Evolutionary conservation across 768 basidiomycete genomes (phyloP), one percentile per base, ranked within the genome.

Genomic region (Trametes cingulata): DNA sequence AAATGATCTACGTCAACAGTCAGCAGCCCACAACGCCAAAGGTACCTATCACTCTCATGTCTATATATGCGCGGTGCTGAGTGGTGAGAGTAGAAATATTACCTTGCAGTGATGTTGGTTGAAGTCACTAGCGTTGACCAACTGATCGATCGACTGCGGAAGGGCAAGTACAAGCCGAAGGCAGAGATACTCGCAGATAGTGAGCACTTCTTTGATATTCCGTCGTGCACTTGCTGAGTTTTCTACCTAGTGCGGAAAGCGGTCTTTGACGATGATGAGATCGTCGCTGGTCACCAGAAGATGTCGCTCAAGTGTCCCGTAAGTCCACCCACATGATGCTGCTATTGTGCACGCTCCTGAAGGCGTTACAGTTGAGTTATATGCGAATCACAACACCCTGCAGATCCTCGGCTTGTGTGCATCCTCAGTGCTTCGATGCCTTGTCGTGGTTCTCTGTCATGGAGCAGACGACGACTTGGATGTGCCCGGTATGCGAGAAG

Each of bases 261-360:
- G 52, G 75, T 78, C 6, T 71, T 79, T 48, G 78, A 77, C 14
- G 88, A 98, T 64, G 95, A 95, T 57, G 96, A 98, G 61, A 96
- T 99, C 67, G 78, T 93, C 47, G 88, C 93, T 15, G 95, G 93
- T 13, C 84, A 91, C 2, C 87, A 93, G 67, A 93, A 88, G 71
- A 88, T 98, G 84, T 91, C 91, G 0, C 72, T 99, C 65, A 95
- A 93, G 72, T 97, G 95, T 73, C 95, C 97, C 3, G 96, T 98
- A 72, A 56, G 93, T 77, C n/a, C 15, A 36, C 22, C 10, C 14
- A 6, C 15, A 27, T 13, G n/a, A n/a, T n/a, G n/a, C n/a, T n/a
- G n/a, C n/a, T n/a, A n/a, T n/a, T n/a, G n/a, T n/a, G n/a, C n/a
- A n/a, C n/a, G n/a, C n/a, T n/a, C n/a, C n/a, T n/a, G n/a, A n/a